Base-by-base conservation (phyloP, 2,329 filamentous ascomycete species). In the Anthostomella pinea region DNA sequence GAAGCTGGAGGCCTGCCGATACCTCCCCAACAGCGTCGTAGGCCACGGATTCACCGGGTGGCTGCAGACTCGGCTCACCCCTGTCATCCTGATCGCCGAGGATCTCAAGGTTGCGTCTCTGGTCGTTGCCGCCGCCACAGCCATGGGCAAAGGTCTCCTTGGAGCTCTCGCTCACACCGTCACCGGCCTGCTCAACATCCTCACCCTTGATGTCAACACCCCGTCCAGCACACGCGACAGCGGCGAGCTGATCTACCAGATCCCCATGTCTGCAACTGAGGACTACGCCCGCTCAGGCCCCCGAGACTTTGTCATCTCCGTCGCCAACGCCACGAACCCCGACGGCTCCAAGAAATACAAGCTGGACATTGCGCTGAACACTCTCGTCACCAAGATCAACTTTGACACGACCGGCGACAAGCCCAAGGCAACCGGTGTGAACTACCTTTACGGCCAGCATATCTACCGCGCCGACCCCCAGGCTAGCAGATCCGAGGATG, bases 31-130 rank as follows among this genome's bases (percentile, higher is more conserved):
- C 18, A 52, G 52, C n/a, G 48, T 49, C 9, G 24, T 45, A 9
- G 71, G 70, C 5, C 73, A 77, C 45, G 73, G 73, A 7, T 72
- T 66, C 41, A 49, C 68, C 23, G 73, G 73, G 3, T 77, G 71
- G 70, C 27, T 37, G 13, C 2, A 37, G 14, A 37, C 34, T 2
- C 13, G 27, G 16, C 34, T 37, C 9, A 37, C 34, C 6, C 34
- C 34, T 8, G 9, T 37, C 3, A 31, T 30, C 14, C 21, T 37
- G 20, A 24, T 37, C 17, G 11, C 17, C 10, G 19, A 37, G 16
- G 34, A 37, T 20, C 60, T 75, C n/a, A 34, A 42, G n/a, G 18
- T 23, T 20, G 43, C 70, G 17, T 70, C 66, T 21, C 45, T 73
- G 37, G 53, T 72, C 30, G 45, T 64, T 20, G 67, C 68, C 13